phyloP scores from a whole-genome alignment of 306 rosid genomes.

The Lupinus albus region DNA sequence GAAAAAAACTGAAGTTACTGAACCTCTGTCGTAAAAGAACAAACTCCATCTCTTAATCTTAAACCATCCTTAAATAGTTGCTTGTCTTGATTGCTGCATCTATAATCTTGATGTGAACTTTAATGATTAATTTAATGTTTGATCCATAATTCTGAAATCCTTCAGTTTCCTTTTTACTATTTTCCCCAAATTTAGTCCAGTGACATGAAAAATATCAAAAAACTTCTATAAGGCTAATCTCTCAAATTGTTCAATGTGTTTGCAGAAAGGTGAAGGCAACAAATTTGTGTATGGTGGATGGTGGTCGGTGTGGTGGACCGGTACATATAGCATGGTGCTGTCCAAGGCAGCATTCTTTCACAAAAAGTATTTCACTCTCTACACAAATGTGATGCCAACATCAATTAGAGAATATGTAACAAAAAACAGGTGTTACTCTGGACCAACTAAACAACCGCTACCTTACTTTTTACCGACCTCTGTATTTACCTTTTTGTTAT shows the following conservation, averaged over 20 bases:
- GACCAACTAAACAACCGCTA: neutral
- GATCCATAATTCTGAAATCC: neutral
- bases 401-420: constrained; percentile 74
- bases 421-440: constrained; percentile 68
- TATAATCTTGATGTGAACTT: constrained; percentile 21
- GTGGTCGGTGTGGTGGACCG: constrained; percentile 99
- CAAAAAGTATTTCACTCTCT: constrained; percentile 77
- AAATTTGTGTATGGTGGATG: constrained; percentile 80
- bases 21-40: constrained; percentile 9
- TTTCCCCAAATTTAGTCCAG: neutral
- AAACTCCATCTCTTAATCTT: constrained; percentile 8
- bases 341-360: constrained; percentile 98
- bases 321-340: constrained; percentile 92
- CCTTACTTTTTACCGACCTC: neutral
- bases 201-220: constrained; percentile 21
- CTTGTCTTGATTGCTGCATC: constrained; percentile 26
- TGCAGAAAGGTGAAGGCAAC: constrained; percentile 59
- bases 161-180: neutral
- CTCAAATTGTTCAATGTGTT: constrained; percentile 35
- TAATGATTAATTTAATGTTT: constrained; percentile 8
- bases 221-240: neutral
- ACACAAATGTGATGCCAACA: constrained; percentile 82
- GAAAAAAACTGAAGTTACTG: constrained; percentile 15
- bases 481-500: constrained; percentile 11
- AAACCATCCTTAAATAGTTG: neutral